Evolutionary conservation across 1,284 basidiomycete genomes (phyloP).

Genomic region (Papiliotrema terrestris): DNA sequence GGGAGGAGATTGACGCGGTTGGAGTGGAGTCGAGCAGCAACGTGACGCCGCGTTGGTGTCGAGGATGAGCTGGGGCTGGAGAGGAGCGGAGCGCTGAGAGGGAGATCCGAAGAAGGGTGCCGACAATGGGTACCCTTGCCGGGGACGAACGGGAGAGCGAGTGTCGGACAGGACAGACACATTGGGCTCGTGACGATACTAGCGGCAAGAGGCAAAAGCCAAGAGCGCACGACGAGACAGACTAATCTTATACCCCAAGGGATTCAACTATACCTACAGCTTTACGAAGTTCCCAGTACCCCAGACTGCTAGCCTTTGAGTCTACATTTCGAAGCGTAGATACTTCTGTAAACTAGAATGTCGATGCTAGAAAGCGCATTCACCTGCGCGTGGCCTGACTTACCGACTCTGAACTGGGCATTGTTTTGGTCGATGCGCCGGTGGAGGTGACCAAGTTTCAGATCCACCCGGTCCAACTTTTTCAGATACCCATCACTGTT

Average conservation of each 20-base stretch:
- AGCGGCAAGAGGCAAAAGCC: constrained; percentile 84
- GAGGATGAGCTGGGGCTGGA: not conserved
- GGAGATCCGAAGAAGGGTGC: not conserved
- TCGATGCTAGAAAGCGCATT: too few relatives aligned
- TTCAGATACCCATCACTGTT: not conserved
- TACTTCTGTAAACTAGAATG: too few relatives aligned
- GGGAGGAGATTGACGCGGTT: not conserved
- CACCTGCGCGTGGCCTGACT: too few relatives aligned
- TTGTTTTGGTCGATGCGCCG: too few relatives aligned
- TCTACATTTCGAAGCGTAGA: too few relatives aligned
- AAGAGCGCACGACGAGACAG: constrained; percentile 61
- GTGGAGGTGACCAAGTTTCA: not conserved
- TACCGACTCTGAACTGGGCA: too few relatives aligned
- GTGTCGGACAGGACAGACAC: not conserved
- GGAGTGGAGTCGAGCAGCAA: not conserved
- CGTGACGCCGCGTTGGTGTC: too few relatives aligned
- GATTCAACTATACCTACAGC: not conserved
- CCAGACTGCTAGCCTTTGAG: too few relatives aligned
- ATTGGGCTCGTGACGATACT: constrained; percentile 54
- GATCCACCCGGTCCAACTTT: not conserved
- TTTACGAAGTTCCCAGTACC: too few relatives aligned
- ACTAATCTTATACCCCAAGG: not conserved
- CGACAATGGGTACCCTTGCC: not conserved
- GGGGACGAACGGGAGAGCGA: not conserved
- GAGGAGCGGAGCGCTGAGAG: not conserved